Evolutionary conservation across 1,139 yeast species (phyloP).

Genomic region (Kodamaea ohmeri): DNA sequence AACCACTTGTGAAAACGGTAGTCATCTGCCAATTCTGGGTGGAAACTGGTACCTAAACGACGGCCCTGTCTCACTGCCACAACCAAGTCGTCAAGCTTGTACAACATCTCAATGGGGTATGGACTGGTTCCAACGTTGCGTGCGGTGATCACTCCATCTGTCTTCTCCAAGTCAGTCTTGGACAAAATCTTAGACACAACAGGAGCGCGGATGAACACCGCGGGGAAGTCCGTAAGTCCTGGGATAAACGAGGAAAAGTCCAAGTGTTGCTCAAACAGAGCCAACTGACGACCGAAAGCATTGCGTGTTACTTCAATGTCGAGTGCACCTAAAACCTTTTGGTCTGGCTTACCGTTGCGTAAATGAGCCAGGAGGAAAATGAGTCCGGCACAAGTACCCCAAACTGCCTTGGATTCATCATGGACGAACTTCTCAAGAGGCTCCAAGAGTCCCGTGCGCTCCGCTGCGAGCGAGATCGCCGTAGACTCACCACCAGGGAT

Average conservation of each 20-base stretch:
- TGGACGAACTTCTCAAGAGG: slow-evolving; percentile 55
- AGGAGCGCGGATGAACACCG: slow-evolving; percentile 79
- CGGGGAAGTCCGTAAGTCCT: slow-evolving; percentile 44
- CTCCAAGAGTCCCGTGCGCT: slow-evolving; percentile 56
- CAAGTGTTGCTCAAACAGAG: slow-evolving; percentile 55
- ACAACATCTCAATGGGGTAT: slow-evolving; percentile 42
- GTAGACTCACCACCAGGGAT: slow-evolving; percentile 87
- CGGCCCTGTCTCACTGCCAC: slow-evolving; percentile 76
- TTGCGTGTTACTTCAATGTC: slow-evolving; percentile 65
- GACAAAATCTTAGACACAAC: slow-evolving; percentile 48
- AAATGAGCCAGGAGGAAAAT: slow-evolving; percentile 63
- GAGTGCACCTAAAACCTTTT: slow-evolving; percentile 62
- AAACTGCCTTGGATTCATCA: slow-evolving; percentile 49
- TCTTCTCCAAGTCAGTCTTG: slow-evolving; percentile 12
- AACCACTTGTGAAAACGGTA: slow-evolving; percentile 71
- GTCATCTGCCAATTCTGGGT: slow-evolving; percentile 70
- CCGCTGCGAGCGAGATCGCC: slow-evolving; percentile 69
- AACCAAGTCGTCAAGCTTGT: slow-evolving; percentile 39
- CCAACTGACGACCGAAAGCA: slow-evolving; percentile 78
- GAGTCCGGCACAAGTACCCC: slow-evolving; percentile 91
- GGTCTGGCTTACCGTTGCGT: slow-evolving; percentile 55
- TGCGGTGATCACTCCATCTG: slow-evolving; percentile 24
- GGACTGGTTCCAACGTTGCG: slow-evolving; percentile 27
- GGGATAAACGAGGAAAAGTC: slow-evolving; percentile 50
- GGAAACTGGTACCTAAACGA: slow-evolving; percentile 73